These are phyloP conservation scores for Bryoerythrophyllum caledonicum DNA, from an alignment of 225 moss, liverwort and hornwort species.

Conservation along the genomic window DNA sequence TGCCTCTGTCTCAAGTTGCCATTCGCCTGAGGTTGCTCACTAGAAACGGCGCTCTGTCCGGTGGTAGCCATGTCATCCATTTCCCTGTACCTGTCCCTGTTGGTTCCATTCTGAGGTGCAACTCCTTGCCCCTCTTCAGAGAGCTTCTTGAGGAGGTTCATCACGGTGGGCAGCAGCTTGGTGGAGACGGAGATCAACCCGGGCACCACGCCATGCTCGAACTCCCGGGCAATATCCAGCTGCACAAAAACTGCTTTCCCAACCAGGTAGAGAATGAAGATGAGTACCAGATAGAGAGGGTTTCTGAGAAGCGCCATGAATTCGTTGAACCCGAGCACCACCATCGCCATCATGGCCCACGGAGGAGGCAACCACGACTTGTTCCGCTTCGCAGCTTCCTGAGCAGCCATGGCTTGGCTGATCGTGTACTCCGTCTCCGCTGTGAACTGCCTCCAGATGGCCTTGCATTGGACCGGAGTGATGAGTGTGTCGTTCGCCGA, in stretches of 20 bases:
- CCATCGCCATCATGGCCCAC: constrained; percentile 89
- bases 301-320: constrained; percentile 93
- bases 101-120: constrained; percentile 32
- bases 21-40: constrained; percentile 22
- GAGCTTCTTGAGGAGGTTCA: constrained; percentile 82
- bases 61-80: constrained; percentile 42
- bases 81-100: constrained; percentile 35
- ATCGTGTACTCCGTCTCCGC: constrained; percentile 91
- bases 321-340: constrained; percentile 89
- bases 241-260: constrained; percentile 90
- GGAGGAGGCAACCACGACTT: constrained; percentile 88
- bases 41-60: constrained; percentile 16
- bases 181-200: constrained; percentile 78
- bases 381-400: constrained; percentile 75
- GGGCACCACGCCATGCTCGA: constrained; percentile 78
- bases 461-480: constrained; percentile 89
- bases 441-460: constrained; percentile 88
- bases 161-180: constrained; percentile 86
- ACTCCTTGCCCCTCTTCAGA: constrained; percentile 70
- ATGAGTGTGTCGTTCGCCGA: constrained; percentile 63
- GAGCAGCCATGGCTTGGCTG: constrained; percentile 88
- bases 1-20: constrained; percentile 53
- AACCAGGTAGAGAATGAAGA: constrained; percentile 71
- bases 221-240: constrained; percentile 81
- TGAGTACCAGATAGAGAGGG: constrained; percentile 75